phyloP scores from a whole-genome alignment of 805 yeast genomes.

The Candida andamanensis region DNA sequence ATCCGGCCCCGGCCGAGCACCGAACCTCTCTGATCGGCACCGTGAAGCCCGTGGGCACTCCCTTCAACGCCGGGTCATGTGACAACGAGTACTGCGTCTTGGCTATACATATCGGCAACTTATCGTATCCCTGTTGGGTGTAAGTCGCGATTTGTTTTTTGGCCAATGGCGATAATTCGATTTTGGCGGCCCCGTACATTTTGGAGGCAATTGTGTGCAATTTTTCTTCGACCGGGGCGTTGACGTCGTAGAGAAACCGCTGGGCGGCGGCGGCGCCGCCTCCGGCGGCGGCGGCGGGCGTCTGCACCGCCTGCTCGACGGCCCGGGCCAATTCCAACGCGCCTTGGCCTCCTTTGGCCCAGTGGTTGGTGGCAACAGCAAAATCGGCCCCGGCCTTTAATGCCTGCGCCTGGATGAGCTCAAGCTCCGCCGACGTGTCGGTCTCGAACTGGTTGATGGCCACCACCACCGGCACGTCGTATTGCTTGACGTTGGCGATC shows the following conservation, averaged over 20 bases:
- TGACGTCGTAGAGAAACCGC: constrained; percentile 61
- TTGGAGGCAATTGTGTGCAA: constrained; percentile 71
- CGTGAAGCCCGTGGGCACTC: constrained; percentile 90
- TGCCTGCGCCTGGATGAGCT: constrained; percentile 73
- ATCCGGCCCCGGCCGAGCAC: constrained; percentile 95
- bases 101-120: constrained; percentile 93
- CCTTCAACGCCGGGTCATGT: constrained; percentile 88
- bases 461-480: constrained; percentile 89
- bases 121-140: constrained; percentile 81
- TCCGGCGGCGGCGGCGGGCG: constrained; percentile 31
- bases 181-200: constrained; percentile 89
- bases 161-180: constrained; percentile 81
- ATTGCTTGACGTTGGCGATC: constrained; percentile 75
- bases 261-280: constrained; percentile 35
- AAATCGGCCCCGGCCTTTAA: constrained; percentile 87
- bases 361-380: constrained; percentile 87
- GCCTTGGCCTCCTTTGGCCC: constrained; percentile 95
- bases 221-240: constrained; percentile 74
- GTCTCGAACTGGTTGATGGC: constrained; percentile 86
- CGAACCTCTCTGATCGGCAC: constrained; percentile 94
- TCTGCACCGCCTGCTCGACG: constrained; percentile 64
- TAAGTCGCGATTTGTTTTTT: constrained; percentile 74
- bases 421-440: constrained; percentile 78
- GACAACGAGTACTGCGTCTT: constrained; percentile 96
- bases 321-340: constrained; percentile 81